Evolutionary conservation across 441 rosid species (phyloP).

Genomic region (Gossypium davidsonii): DNA sequence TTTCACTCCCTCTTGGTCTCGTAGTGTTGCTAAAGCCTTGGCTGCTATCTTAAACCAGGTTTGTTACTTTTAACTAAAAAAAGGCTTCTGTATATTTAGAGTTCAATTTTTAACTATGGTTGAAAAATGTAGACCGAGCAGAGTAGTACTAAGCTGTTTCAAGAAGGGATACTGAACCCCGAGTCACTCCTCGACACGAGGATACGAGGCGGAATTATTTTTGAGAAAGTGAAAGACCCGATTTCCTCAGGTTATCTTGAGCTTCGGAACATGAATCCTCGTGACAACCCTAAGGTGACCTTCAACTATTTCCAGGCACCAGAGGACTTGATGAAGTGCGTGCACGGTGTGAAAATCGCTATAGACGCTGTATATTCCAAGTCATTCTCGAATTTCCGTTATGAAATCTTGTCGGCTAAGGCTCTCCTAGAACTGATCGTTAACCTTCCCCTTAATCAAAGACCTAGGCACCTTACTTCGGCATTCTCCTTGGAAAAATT

Average conservation of each 20-base stretch:
- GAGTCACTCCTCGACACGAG: neutral
- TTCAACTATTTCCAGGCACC: slow-evolving; percentile 56
- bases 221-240: slow-evolving; percentile 44
- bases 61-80: neutral
- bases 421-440: slow-evolving; percentile 29
- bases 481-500: slow-evolving; percentile 37
- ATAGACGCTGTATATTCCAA: slow-evolving; percentile 36
- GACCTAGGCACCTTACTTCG: slow-evolving; percentile 30
- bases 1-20: slow-evolving; percentile 27
- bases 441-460: slow-evolving; percentile 36
- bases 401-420: slow-evolving; percentile 15
- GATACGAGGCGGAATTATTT: slow-evolving; percentile 31
- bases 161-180: neutral
- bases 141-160: neutral
- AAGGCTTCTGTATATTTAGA: neutral
- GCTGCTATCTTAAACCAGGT: slow-evolving; percentile 6
- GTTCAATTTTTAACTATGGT: neutral
- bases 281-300: slow-evolving; percentile 45
- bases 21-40: neutral
- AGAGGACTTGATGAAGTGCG: slow-evolving; percentile 43
- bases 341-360: slow-evolving; percentile 35
- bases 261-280: slow-evolving; percentile 35
- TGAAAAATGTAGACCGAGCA: slow-evolving; percentile 24
- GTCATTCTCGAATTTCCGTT: slow-evolving; percentile 38
- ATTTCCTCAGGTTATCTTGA: slow-evolving; percentile 41